These are phyloP conservation scores for Boehmeria nivea DNA, from an alignment of 306 rosid species.

Conservation along the genomic window DNA sequence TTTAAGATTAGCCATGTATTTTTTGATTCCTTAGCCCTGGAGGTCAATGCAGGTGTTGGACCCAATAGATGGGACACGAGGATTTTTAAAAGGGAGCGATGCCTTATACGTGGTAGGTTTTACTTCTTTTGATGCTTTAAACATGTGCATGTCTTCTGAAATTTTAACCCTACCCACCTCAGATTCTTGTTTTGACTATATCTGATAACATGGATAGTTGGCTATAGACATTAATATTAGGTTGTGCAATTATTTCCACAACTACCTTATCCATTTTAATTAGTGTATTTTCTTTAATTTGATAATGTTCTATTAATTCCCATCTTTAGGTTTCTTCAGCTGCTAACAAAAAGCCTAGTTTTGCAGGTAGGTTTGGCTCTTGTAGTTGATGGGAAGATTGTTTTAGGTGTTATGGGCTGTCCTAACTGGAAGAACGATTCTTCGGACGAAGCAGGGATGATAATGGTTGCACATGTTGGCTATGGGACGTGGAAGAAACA, in stretches of 20 bases:
- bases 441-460: constrained; percentile 43
- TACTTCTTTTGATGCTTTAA: constrained; percentile 1
- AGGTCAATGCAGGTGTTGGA: constrained; percentile 67
- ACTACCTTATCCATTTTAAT: background rate
- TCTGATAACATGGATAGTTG: background rate
- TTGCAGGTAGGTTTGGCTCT: constrained; percentile 89
- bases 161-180: background rate
- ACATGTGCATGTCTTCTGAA: background rate
- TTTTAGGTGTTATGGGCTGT: constrained; percentile 83
- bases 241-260: background rate
- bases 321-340: background rate
- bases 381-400: constrained; percentile 76
- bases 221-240: background rate
- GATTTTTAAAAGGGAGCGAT: constrained; percentile 54
- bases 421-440: constrained; percentile 67
- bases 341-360: constrained; percentile 12
- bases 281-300: background rate
- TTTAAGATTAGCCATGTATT: constrained; percentile 14
- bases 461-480: constrained; percentile 78
- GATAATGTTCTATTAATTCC: too few species aligned
- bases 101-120: constrained; percentile 68
- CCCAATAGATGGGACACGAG: constrained; percentile 89
- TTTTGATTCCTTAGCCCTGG: constrained; percentile 17
- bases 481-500: constrained; percentile 73
- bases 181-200: background rate